Evolutionary conservation across 257 asterid genomes (phyloP).

Genomic region (Haberlea rhodopensis): DNA sequence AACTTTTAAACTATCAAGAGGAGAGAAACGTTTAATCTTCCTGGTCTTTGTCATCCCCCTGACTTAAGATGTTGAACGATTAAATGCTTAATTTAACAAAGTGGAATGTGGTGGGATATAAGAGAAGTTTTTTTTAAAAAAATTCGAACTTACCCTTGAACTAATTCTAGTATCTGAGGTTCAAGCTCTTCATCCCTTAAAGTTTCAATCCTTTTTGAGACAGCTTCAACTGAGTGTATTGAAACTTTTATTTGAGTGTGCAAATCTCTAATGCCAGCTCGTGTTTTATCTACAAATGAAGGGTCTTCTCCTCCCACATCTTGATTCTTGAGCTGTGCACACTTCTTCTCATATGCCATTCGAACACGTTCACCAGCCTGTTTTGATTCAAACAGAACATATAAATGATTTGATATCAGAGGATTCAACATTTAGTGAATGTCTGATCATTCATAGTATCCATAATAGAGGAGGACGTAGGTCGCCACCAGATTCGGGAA

Average conservation of each 20-base stretch:
- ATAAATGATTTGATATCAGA: slow-evolving; percentile 2
- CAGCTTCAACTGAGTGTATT: slow-evolving; percentile 84
- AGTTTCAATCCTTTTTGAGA: slow-evolving; percentile 86
- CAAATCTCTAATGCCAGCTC: slow-evolving; percentile 66
- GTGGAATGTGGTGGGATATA: too few relatives aligned
- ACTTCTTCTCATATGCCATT: slow-evolving; percentile 80
- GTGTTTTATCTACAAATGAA: slow-evolving; percentile 60
- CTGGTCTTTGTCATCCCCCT: background rate
- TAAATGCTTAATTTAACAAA: too few relatives aligned
- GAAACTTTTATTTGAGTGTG: slow-evolving; percentile 91
- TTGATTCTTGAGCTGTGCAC: slow-evolving; percentile 64
- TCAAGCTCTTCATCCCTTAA: slow-evolving; percentile 81
- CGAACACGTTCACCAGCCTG: slow-evolving; percentile 91
- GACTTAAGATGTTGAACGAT: background rate
- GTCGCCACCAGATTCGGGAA: slow-evolving; percentile 25
- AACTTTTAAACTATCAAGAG: too few relatives aligned
- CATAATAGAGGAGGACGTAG: background rate
- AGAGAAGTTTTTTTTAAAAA: too few relatives aligned
- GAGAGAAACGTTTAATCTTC: too few relatives aligned
- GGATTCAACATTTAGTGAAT: background rate
- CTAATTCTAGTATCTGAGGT: slow-evolving; percentile 81
- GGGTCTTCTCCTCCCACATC: slow-evolving; percentile 80
- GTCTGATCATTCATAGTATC: background rate
- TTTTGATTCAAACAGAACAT: slow-evolving; percentile 12
- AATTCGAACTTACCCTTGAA: slow-evolving; percentile 71